Base-by-base conservation (phyloP, 108 stramenopile species). In the Nitzschia sp. region DNA sequence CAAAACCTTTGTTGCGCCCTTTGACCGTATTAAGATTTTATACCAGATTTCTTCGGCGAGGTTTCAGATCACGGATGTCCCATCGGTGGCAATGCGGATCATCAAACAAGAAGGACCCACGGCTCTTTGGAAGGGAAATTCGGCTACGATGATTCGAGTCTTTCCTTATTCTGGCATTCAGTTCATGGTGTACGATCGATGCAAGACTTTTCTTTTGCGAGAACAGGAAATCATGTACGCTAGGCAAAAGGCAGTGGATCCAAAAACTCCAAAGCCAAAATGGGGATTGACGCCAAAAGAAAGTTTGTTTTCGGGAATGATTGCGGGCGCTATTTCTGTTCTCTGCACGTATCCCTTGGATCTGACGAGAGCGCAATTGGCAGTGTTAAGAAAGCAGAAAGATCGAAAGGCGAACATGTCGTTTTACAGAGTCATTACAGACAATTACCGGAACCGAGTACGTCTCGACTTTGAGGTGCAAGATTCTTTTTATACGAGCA, bases 151-250 rank as follows among this genome's bases (percentile, higher is more conserved):
- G 87, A 85, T 96, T 53, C 91, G 98, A 31, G 97, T 99, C 18
- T 95, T 96, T 84, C 98, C 98, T 11, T 99, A 99, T 68, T 81
- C 89, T 23, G 98, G 96, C 23, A 94, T 97, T 67, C 98, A 99
- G 74, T 97, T 99, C 69, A 95, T 96, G 91, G 89, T 97, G 11
- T 98, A 96, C 79, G 97, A 99, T 73, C 66, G 79, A 28, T 85
- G 89, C 56, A 97, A 97, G 73, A 65, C 68, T 1, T 76, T 55
- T 61, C 84, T 88, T 48, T 51, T 89, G 57, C 66, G 63, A 3
- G 69, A 76, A 65, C 71, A 80, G 51, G 70, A 81, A 45, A 42
- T 24, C 5, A 53, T 30, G 33, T 75, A 63, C 36, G 4, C 3
- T 3, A 25, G 28, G 11, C 18, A 56, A 54, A 58, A 65, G 35